A percentile compares a stretch with the other conserved stretches of the same genome.
These are phyloP conservation scores for Penicillium cataractarum DNA, from an alignment of 495 filamentous ascomycete genomes.

Conservation along the genomic window DNA sequence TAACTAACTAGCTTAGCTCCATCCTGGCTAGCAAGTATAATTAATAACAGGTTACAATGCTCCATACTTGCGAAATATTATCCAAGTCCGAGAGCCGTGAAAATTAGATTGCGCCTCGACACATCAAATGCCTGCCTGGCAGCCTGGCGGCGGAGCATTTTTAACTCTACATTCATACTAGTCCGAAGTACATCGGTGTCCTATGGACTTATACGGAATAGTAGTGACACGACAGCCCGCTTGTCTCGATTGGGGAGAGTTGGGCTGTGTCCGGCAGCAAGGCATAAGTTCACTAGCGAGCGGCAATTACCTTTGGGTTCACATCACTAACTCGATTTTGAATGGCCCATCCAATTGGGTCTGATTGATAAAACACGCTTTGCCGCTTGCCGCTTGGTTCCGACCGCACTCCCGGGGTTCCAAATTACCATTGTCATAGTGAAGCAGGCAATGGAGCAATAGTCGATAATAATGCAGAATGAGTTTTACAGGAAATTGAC, in stretches of 20 bases:
- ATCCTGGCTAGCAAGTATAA: background rate
- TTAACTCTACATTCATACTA: too few relatives aligned
- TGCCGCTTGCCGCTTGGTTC: conserved; percentile 18
- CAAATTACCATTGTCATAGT: background rate
- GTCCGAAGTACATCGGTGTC: too few relatives aligned
- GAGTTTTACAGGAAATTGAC: background rate
- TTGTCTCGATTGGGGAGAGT: background rate
- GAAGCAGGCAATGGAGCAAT: background rate
- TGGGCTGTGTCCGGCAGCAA: background rate
- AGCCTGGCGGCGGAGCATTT: background rate
- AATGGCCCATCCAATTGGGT: conserved; percentile 11
- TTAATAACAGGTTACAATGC: background rate
- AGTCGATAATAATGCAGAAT: background rate
- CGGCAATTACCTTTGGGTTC: background rate
- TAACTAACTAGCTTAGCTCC: background rate
- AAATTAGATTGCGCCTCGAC: conserved; percentile 1
- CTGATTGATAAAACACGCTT: conserved; percentile 7
- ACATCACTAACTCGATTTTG: background rate
- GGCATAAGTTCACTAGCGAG: background rate
- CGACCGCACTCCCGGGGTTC: conserved; percentile 3
- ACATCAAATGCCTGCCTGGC: background rate
- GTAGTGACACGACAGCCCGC: conserved; percentile 3
- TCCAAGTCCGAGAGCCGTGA: conserved; percentile 1
- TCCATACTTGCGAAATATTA: background rate
- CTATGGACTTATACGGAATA: too few relatives aligned